Conservation (phyloP, 2,329 filamentous ascomycete species). For the Trichoderma sp. region DNA sequence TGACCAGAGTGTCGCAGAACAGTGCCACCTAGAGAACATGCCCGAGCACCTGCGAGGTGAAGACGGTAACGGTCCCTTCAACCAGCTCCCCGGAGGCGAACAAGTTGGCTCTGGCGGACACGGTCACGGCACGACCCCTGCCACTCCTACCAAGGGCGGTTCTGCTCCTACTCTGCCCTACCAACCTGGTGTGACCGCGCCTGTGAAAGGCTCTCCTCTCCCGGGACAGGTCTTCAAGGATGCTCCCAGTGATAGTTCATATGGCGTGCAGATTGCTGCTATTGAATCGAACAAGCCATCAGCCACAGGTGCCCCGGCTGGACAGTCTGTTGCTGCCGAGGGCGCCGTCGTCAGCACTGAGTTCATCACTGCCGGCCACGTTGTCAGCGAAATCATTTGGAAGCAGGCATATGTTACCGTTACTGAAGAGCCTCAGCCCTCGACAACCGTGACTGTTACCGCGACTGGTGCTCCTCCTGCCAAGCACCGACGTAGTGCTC, state of each 20-base stretch:
- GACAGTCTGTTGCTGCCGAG: constrained; percentile 14
- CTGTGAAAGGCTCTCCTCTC: constrained; percentile 33
- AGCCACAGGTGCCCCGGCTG: not conserved
- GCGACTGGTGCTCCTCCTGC: constrained; percentile 25
- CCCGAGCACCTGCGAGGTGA: constrained; percentile 57
- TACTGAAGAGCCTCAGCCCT: constrained; percentile 41
- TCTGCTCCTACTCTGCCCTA: constrained; percentile 38
- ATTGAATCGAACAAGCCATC: constrained; percentile 2
- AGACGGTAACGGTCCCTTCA: constrained; percentile 53
- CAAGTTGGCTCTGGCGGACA: constrained; percentile 37
- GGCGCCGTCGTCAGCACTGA: constrained; percentile 46
- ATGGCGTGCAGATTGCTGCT: constrained; percentile 4
- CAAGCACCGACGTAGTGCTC: constrained; percentile 35
- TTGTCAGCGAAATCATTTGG: constrained; percentile 56
- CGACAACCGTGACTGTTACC: constrained; percentile 40
- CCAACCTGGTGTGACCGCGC: constrained; percentile 34
- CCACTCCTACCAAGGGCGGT: constrained; percentile 18
- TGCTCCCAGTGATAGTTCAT: constrained; percentile 21
- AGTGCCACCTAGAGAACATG: constrained; percentile 59
- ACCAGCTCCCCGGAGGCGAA: constrained; percentile 64
- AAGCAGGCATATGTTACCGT: constrained; percentile 54
- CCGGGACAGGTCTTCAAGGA: constrained; percentile 46
- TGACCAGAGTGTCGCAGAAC: constrained; percentile 50
- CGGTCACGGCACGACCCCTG: constrained; percentile 14
- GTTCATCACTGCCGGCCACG: constrained; percentile 47